Base-by-base conservation (phyloP, 108 stramenopile genomes). In the Cyclotella kingstonii region DNA sequence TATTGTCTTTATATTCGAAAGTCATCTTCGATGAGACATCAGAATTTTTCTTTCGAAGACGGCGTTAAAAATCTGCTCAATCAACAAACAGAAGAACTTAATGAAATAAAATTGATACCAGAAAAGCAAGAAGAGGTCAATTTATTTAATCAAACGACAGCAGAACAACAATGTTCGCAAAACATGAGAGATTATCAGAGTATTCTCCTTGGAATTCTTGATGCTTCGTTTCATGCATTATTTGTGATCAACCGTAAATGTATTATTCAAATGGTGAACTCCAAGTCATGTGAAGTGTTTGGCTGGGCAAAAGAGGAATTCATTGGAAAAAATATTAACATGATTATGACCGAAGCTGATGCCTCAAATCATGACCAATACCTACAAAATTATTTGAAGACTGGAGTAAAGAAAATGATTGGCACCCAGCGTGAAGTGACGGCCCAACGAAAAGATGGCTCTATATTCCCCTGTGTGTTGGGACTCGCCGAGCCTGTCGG, bases 211-310 rank as follows among this genome's bases (percentile, higher is more conserved):
- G 70, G 54, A n/a, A 53, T 65, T 29, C 23, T 65, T 10, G 69
- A 70, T 65, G 58, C 68, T 23, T 63, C 70, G n/a, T 56, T 80
- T 31, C 66, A 77, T 49, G 70, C 70, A 29, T 53, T 80, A 35
- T 75, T 80, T 56, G 62, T 70, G 11, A 75, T 75, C 17, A 75
- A 61, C 31, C 54, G 70, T 1, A 38, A 63, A 17, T 42, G 73
- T n/a, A 70, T 69, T 4, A 70, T 75, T 30, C 54, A 69, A 41
- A 40, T 52, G 29, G 73, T 70, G 1, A 75, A 75, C 53, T 41
- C 39, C 17, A 41, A 34, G 3, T 58, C 68, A 5, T 54, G 19
- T 0, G 36, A 41, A 41, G 43, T 63, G 8, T 56, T 75, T 75
- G 73, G 73, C 23, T 75, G 61, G 61, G 40, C 60, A 29, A 17